Evolutionary conservation across 1,284 basidiomycete genomes (phyloP).

Genomic region (Cystobasidiaceae sp.): DNA sequence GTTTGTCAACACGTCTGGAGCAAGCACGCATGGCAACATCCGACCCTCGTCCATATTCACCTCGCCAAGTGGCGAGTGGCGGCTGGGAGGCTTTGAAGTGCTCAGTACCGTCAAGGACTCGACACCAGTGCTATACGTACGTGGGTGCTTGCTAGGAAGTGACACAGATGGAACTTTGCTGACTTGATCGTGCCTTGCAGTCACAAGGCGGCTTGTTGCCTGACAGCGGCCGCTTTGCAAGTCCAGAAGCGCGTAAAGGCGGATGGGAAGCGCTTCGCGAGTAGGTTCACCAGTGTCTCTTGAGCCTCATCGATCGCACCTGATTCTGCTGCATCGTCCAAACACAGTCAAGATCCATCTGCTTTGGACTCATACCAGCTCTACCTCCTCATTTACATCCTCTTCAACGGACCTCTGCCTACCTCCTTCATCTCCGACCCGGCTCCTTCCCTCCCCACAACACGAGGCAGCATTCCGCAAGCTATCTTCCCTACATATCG

Average conservation of each 20-base stretch:
- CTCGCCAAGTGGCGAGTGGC: conserved; percentile 90
- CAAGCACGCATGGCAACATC: conserved; percentile 83
- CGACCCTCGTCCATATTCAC: conserved; percentile 77
- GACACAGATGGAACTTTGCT: not conserved
- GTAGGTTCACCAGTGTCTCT: conserved; percentile 51
- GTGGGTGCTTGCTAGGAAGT: not conserved
- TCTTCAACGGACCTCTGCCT: conserved; percentile 77
- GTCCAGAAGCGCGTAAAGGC: conserved; percentile 84
- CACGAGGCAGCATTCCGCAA: conserved; percentile 68
- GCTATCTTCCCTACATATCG: conserved; percentile 76
- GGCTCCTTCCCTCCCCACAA: conserved; percentile 59
- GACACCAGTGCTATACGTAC: conserved; percentile 68
- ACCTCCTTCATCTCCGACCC: conserved; percentile 51
- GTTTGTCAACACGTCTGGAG: conserved; percentile 74
- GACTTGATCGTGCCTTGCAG: conserved; percentile 31
- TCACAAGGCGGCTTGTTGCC: conserved; percentile 58
- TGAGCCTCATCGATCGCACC: no score
- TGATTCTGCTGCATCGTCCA: not conserved
- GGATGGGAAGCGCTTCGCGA: conserved; percentile 81
- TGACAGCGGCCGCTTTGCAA: conserved; percentile 47
- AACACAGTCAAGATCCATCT: conserved; percentile 57
- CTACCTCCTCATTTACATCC: conserved; percentile 71
- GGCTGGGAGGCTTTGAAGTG: conserved; percentile 87
- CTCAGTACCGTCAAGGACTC: conserved; percentile 75
- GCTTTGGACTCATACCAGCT: conserved; percentile 79